Evolutionary conservation across 1,284 basidiomycete species (phyloP).

Genomic region (Puccinia hordei): DNA sequence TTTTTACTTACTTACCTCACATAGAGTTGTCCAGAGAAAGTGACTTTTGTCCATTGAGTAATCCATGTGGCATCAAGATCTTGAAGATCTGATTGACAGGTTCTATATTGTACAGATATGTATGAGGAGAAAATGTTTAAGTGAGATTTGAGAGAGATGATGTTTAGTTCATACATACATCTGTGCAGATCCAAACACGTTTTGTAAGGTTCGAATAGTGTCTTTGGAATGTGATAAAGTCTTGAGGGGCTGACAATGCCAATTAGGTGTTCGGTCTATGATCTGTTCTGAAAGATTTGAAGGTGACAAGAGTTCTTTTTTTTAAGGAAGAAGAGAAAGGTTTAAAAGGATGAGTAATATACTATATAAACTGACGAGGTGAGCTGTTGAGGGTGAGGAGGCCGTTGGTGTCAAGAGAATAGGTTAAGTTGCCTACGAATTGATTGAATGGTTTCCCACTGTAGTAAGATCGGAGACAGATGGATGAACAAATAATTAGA

Average conservation of each 20-base stretch:
- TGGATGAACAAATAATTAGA: neutral
- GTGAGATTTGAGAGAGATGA: neutral
- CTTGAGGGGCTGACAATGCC: slow-evolving; percentile 24
- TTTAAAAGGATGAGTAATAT: too few relatives aligned
- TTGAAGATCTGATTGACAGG: slow-evolving; percentile 7
- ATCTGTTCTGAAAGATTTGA: too few relatives aligned
- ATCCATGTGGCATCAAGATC: slow-evolving; percentile 27
- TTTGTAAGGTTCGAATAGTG: slow-evolving; percentile 36
- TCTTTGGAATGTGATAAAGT: slow-evolving; percentile 11
- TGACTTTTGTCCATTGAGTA: slow-evolving; percentile 28
- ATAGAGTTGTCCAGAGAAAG: slow-evolving; percentile 19
- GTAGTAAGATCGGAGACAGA: neutral
- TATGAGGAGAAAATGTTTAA: neutral
- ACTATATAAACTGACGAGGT: slow-evolving; percentile 22
- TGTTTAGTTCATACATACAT: neutral
- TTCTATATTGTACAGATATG: neutral
- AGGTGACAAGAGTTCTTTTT: too few relatives aligned
- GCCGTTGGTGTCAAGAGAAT: slow-evolving; percentile 31
- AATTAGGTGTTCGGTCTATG: slow-evolving; percentile 5
- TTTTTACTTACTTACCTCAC: slow-evolving; percentile 36
- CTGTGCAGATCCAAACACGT: slow-evolving; percentile 27
- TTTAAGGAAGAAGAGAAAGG: too few relatives aligned
- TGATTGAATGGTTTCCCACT: slow-evolving; percentile 30
- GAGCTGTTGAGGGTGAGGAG: slow-evolving; percentile 23
- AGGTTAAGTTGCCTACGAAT: slow-evolving; percentile 34